Percentiles rank a stretch among this genome's conserved stretches.
phyloP scores from a whole-genome alignment of 495 filamentous ascomycete species.

The Neurospora africana region DNA sequence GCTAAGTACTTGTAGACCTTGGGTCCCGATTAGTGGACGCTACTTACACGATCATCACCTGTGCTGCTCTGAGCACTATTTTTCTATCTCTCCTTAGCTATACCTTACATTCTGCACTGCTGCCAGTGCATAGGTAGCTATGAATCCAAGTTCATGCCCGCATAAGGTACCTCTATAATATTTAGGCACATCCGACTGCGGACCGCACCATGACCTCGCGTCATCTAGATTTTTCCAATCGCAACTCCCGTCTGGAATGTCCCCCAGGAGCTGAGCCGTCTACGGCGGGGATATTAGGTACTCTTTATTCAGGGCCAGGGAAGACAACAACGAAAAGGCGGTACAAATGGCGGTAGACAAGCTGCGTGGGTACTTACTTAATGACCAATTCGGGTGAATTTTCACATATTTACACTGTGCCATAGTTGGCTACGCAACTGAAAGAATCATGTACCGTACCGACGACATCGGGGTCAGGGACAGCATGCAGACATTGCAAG shows the following conservation, averaged over 20 bases:
- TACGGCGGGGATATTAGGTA: background rate
- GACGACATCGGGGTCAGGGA: background rate
- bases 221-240: background rate
- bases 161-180: background rate
- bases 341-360: background rate
- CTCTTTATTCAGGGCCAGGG: background rate
- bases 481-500: background rate
- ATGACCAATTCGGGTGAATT: background rate
- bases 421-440: background rate
- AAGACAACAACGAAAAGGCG: background rate
- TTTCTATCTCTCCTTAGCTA: background rate
- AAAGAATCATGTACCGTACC: background rate
- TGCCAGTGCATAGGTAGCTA: background rate
- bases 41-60: background rate
- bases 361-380: background rate
- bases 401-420: background rate
- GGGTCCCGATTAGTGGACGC: background rate
- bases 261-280: background rate
- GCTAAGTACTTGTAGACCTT: background rate
- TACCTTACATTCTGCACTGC: background rate
- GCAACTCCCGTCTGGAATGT: constrained; percentile 1
- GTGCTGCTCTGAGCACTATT: background rate
- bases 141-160: background rate
- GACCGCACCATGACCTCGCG: background rate
- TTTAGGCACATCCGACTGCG: background rate